Base-by-base conservation (phyloP, 257 asterid species). In the Fraxinus pennsylvanica region DNA sequence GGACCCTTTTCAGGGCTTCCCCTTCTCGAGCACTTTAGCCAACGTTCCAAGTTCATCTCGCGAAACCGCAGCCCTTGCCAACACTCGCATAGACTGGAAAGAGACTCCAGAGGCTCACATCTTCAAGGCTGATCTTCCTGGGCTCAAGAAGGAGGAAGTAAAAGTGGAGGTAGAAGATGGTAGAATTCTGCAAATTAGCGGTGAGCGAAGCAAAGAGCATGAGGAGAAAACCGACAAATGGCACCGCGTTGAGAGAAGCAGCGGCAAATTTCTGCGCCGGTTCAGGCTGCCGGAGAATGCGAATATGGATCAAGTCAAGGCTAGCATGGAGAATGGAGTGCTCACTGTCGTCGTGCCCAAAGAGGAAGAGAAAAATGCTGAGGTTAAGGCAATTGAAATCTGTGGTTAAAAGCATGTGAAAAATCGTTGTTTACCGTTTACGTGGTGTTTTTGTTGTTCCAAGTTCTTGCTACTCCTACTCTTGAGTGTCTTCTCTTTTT, bases 61-160 rank as follows among this genome's bases (percentile, higher is more conserved):
- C 0, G 77, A 81, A 33, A 71, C 81, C 1, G 12, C 84, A 6
- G 66, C 78, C 22, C 12, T 81, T 2, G 84, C 81, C 50, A 76
- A 81, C 78, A 35, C 81, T 10, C 81, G 75, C 65, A 61, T 61
- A 30, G 68, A 61, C 33, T 22, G 68, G 68, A 22, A 25, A 9
- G 68, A 61, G 33, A 61, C 68, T 10, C 75, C 75, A 4, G 75
- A 72, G 22, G 75, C 75, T 10, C 75, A 72, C 36, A 13, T 72
- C 33, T 32, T 72, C 63, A 41, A 39, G 21, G 75, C 38, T 3
- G 75, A 72, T 41, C 75, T 72, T 25, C 75, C 75, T 5, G 75
- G 75, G 4, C 21, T 72, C 59, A 72, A 14, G 38, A 72, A 72
- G 21, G 75, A 72, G 9, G 75, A 72, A 12, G 75, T 61, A 30